Base-by-base conservation (phyloP, 805 yeast species). In the Ogataea paraovalis region DNA sequence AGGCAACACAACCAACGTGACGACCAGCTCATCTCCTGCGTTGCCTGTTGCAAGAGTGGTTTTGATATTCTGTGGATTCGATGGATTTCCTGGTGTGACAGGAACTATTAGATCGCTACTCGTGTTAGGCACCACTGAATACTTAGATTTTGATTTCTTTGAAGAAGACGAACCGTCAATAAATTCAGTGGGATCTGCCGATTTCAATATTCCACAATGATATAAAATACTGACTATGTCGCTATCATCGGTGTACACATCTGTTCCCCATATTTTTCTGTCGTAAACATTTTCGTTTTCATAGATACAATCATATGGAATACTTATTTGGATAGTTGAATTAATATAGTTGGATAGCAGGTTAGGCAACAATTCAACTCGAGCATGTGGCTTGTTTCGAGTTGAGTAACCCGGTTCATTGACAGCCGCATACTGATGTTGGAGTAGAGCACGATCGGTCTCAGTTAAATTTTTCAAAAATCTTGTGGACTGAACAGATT, bases 171-270 rank as follows among this genome's bases (percentile, higher is more conserved):
- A 30, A 5, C 14, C 8, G 5, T 18, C 20, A 34, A n/a, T 18
- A 13, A 18, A 16, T 6, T 18, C 21, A 14, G 57, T 47, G n/a
- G 69, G 69, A 28, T 62, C 60, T 16, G 56, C 62, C 12, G 73
- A 62, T 45, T 75, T 64, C 47, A 83, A 72, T 41, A 83, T 67
- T 0, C 97, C 97, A 51, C 82, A 70, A 58, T 94, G 98, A 52
- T 80, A 76, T 44, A 92, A 68, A 0, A 83, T 85, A 4, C 87
- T 73, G 33, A 92, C 73, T 2, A 91, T 69, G 64, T 92, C 96
- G 1, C 96, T 85, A 64, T 92, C 99, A 65, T 94, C 98, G 0
- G 97, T 87, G 65, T 92, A 94, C 0, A 94, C 72, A 39, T 91
- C 96, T 2, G 91, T 78, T 2, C 99, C 99, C 98, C 98, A 92